Evolutionary conservation across 2,329 filamentous ascomycete genomes (phyloP).

Genomic region (Cyphellophora europaea): DNA sequence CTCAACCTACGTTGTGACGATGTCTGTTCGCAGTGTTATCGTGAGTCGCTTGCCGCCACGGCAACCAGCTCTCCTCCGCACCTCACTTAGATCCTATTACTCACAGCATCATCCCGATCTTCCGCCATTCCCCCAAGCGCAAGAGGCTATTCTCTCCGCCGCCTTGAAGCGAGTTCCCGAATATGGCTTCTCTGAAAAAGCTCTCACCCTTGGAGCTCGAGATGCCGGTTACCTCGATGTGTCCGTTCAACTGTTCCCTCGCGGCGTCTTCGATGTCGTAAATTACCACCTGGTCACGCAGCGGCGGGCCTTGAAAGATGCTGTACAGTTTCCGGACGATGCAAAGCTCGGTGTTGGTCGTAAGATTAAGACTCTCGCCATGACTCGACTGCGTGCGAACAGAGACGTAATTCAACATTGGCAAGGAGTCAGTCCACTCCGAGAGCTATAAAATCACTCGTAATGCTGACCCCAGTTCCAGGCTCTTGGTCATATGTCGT

Average conservation of each 20-base stretch:
- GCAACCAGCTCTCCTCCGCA: too few relatives aligned
- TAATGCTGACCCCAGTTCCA: slow-evolving; percentile 27
- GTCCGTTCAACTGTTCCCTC: slow-evolving; percentile 70
- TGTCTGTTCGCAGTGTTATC: too few relatives aligned
- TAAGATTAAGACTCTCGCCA: slow-evolving; percentile 62
- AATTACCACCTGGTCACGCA: slow-evolving; percentile 64
- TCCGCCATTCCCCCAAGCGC: slow-evolving; percentile 56
- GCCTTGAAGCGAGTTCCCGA: slow-evolving; percentile 68
- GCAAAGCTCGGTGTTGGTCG: slow-evolving; percentile 40
- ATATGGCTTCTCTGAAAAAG: slow-evolving; percentile 68
- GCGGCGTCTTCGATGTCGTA: slow-evolving; percentile 73
- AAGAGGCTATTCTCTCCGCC: slow-evolving; percentile 71
- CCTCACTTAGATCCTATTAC: slow-evolving; percentile 64
- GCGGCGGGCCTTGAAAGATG: slow-evolving; percentile 48
- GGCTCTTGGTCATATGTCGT: slow-evolving; percentile 85
- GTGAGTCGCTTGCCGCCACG: too few relatives aligned
- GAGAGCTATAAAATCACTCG: slow-evolving; percentile 6
- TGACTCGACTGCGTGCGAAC: slow-evolving; percentile 72
- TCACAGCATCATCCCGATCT: slow-evolving; percentile 60
- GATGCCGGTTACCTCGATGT: slow-evolving; percentile 83
- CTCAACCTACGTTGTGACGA: too few relatives aligned
- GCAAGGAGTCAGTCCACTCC: slow-evolving; percentile 62
- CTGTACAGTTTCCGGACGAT: slow-evolving; percentile 26
- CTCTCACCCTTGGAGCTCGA: slow-evolving; percentile 68
- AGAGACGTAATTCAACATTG: slow-evolving; percentile 61